These are phyloP conservation scores for Cadophora malorum DNA, from an alignment of 2,329 filamentous ascomycete genomes.

Conservation along the genomic window DNA sequence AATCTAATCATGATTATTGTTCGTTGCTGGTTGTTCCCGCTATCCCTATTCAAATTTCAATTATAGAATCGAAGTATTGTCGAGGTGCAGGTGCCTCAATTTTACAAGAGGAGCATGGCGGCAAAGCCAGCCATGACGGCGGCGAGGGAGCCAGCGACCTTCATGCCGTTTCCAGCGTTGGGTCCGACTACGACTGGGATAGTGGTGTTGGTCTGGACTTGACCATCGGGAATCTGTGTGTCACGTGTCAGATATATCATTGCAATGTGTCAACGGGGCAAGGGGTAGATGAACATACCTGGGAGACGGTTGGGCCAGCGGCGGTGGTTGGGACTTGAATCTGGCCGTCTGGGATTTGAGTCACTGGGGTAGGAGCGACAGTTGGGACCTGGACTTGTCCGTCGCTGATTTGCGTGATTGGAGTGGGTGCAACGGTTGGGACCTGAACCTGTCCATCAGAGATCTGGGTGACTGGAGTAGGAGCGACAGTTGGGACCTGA, in stretches of 20 bases:
- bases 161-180: slow-evolving; percentile 24
- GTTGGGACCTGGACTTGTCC: neutral
- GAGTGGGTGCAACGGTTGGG: neutral
- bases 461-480: slow-evolving; percentile 43
- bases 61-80: slow-evolving; percentile 16
- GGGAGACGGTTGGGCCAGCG: slow-evolving; percentile 22
- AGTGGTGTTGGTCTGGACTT: slow-evolving; percentile 57
- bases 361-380: neutral
- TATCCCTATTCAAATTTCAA: slow-evolving; percentile 16
- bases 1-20: slow-evolving; percentile 2
- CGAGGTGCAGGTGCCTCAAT: slow-evolving; percentile 13
- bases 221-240: slow-evolving; percentile 41
- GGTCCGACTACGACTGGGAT: slow-evolving; percentile 36
- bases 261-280: neutral
- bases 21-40: neutral
- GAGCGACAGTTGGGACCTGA: slow-evolving; percentile 32
- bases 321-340: slow-evolving; percentile 36
- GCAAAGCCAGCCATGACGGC: slow-evolving; percentile 21
- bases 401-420: neutral
- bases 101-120: slow-evolving; percentile 31
- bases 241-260: slow-evolving; percentile 3
- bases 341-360: slow-evolving; percentile 46
- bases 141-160: slow-evolving; percentile 19
- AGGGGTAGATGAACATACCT: slow-evolving; percentile 32
- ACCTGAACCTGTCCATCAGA: neutral